Evolutionary conservation across 1,284 basidiomycete species (phyloP).

Genomic region (Cerioporus squamosus): DNA sequence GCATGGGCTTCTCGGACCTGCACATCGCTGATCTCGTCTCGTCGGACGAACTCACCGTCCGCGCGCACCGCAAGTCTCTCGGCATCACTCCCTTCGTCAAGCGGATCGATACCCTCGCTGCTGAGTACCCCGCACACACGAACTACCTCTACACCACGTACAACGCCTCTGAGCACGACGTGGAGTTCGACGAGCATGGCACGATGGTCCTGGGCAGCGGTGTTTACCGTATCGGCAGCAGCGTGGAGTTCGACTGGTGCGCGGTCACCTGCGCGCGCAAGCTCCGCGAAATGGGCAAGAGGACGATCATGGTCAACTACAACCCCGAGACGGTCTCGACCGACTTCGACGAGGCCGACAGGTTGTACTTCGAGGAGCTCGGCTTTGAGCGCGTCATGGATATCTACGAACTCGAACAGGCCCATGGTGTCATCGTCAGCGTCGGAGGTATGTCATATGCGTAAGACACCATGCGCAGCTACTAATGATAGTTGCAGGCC

Average conservation of each 20-base stretch:
- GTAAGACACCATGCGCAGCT: not conserved
- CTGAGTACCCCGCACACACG: conserved; percentile 98
- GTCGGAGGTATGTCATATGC: conserved; percentile 75
- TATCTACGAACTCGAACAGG: conserved; percentile 96
- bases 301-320: conserved; percentile 99
- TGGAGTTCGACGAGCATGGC: conserved; percentile 95
- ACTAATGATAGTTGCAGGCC: conserved; percentile 53
- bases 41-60: conserved; percentile 56
- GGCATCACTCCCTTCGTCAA: conserved; percentile 98
- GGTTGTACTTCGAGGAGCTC: conserved; percentile 98
- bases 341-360: conserved; percentile 98
- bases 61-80: conserved; percentile 84
- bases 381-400: conserved; percentile 99
- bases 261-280: conserved; percentile 97
- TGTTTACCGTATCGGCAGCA: conserved; percentile 97
- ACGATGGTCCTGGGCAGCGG: conserved; percentile 99
- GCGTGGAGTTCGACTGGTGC: conserved; percentile 99
- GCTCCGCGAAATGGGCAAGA: conserved; percentile 89
- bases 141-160: conserved; percentile 99
- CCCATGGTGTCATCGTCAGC: conserved; percentile 93
- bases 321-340: conserved; percentile 99
- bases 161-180: conserved; percentile 96
- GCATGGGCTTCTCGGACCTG: conserved; percentile 92
- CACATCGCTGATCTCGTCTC: conserved; percentile 73
- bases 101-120: conserved; percentile 98